These are phyloP conservation scores for Artemisia annua DNA, from an alignment of 129 eudicot genomes.

Conservation along the genomic window DNA sequence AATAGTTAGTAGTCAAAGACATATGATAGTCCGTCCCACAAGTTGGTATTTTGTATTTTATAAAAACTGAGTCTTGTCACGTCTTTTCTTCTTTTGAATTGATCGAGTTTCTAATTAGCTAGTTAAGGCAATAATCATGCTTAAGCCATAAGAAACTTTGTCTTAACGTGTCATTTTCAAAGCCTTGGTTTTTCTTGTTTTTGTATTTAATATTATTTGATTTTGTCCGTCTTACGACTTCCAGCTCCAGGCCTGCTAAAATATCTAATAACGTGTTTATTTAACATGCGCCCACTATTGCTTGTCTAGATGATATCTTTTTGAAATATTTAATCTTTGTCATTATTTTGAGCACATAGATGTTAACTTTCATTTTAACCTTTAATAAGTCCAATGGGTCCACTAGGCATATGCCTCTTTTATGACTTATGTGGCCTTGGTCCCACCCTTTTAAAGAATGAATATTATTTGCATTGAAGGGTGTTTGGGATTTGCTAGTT, in stretches of 20 bases:
- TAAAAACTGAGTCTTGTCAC: background rate
- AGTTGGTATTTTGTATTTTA: background rate
- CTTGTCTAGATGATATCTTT: conserved; percentile 16
- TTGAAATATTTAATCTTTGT: conserved; percentile 7
- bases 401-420: conserved; percentile 15
- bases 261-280: conserved; percentile 19
- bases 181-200: conserved; percentile 20
- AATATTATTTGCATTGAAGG: background rate
- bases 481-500: background rate
- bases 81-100: background rate
- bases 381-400: conserved; percentile 23
- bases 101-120: background rate
- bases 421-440: background rate
- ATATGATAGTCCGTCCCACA: background rate
- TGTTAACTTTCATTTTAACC: background rate
- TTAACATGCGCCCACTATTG: conserved; percentile 26
- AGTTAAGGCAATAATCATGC: conserved; percentile 18
- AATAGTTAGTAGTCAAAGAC: background rate
- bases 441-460: background rate
- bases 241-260: conserved; percentile 24
- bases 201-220: conserved; percentile 7
- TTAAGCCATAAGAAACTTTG: conserved; percentile 19
- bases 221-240: conserved; percentile 28
- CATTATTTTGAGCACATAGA: conserved; percentile 13
- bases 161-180: conserved; percentile 23